Evolutionary conservation across 1,284 basidiomycete genomes (phyloP).

Genomic region (Puccinia novopanici): DNA sequence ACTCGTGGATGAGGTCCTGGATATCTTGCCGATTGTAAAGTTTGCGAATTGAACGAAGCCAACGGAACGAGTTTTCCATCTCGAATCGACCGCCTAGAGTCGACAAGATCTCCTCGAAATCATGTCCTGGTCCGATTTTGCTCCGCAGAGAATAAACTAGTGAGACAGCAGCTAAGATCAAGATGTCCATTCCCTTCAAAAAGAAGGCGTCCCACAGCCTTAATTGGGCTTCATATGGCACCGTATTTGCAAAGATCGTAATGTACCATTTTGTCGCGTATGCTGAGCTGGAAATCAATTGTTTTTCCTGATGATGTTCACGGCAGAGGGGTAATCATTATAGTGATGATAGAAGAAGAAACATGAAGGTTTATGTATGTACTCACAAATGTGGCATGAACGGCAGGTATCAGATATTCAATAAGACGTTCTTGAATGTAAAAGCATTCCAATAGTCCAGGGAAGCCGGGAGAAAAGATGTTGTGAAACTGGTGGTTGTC

Average conservation of each 20-base stretch:
- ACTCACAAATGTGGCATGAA: slow-evolving; percentile 76
- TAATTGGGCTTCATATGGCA: slow-evolving; percentile 94
- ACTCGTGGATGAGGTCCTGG: not conserved
- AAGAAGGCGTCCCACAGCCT: slow-evolving; percentile 92
- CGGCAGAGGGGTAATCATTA: not conserved
- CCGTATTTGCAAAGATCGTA: slow-evolving; percentile 81
- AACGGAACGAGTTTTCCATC: slow-evolving; percentile 15
- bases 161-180: slow-evolving; percentile 78
- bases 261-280: slow-evolving; percentile 99
- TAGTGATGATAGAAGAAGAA: not conserved
- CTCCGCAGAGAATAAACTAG: slow-evolving; percentile 86
- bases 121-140: slow-evolving; percentile 68
- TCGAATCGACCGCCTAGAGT: slow-evolving; percentile 33
- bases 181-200: slow-evolving; percentile 83
- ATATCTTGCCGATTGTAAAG: slow-evolving; percentile 26
- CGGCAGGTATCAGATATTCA: slow-evolving; percentile 79
- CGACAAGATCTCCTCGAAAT: slow-evolving; percentile 85
- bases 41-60: slow-evolving; percentile 42
- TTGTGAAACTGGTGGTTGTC: slow-evolving; percentile 83
- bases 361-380: not conserved
- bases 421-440: slow-evolving; percentile 88
- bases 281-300: slow-evolving; percentile 85
- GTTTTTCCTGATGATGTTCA: slow-evolving; percentile 63
- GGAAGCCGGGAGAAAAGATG: slow-evolving; percentile 91
- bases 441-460: slow-evolving; percentile 88